Percentiles rank a stretch among this genome's conserved stretches.
Evolutionary conservation across 768 basidiomycete genomes (phyloP).

Genomic region (Collybiopsis luxurians): DNA sequence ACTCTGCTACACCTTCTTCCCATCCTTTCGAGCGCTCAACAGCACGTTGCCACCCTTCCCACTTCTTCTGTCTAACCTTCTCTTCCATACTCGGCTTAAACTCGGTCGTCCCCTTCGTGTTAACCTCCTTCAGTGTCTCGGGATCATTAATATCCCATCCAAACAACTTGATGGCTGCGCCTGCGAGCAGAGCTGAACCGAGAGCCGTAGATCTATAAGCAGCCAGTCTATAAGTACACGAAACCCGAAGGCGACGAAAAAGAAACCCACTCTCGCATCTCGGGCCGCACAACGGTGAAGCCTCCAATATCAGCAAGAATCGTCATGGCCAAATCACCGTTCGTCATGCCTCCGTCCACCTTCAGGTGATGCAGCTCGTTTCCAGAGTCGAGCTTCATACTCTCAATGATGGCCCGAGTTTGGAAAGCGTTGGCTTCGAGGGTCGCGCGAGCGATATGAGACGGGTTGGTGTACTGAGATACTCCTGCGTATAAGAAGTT

Average conservation of each 20-base stretch:
- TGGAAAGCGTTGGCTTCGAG: slow-evolving; percentile 97
- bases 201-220: slow-evolving; percentile 94
- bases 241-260: no score
- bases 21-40: slow-evolving; percentile 82
- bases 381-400: slow-evolving; percentile 90
- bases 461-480: slow-evolving; percentile 85
- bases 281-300: slow-evolving; percentile 86
- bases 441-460: slow-evolving; percentile 92
- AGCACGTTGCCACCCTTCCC: slow-evolving; percentile 85
- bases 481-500: slow-evolving; percentile 43
- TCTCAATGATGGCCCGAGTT: slow-evolving; percentile 91
- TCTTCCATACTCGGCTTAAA: slow-evolving; percentile 62
- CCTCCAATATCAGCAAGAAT: slow-evolving; percentile 88
- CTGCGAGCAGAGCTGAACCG: slow-evolving; percentile 92
- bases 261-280: slow-evolving; percentile 88
- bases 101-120: slow-evolving; percentile 72
- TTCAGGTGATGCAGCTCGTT: slow-evolving; percentile 79
- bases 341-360: slow-evolving; percentile 99
- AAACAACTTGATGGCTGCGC: slow-evolving; percentile 80
- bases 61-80: slow-evolving; percentile 57
- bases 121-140: slow-evolving; percentile 81
- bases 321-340: slow-evolving; percentile 85
- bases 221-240: no score
- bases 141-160: slow-evolving; percentile 91
- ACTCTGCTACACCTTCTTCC: slow-evolving; percentile 53